Conservation (phyloP, 495 filamentous ascomycete species). For the Platismatia glauca region DNA sequence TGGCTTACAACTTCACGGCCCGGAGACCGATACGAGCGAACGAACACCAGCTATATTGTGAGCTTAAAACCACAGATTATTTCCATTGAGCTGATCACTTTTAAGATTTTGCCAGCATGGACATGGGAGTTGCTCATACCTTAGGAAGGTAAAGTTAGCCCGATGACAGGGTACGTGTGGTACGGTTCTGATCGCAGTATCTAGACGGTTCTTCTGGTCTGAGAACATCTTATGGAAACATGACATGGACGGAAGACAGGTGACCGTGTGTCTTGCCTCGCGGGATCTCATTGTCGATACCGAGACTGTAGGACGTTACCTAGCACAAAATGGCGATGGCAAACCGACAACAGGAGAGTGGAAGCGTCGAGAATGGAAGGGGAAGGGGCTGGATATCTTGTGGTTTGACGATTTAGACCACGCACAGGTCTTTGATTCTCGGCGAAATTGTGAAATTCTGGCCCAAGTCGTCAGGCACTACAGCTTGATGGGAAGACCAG, state of each 20-base stretch:
- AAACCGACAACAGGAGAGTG: slow-evolving; percentile 22
- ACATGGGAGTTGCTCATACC: slow-evolving; percentile 51
- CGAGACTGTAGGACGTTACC: slow-evolving; percentile 46
- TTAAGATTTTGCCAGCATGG: slow-evolving; percentile 50
- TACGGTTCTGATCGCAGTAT: background rate
- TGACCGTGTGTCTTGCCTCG: slow-evolving; percentile 48
- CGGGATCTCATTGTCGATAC: slow-evolving; percentile 60
- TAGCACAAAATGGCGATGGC: slow-evolving; percentile 31
- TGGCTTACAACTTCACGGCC: slow-evolving; percentile 62
- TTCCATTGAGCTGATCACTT: background rate
- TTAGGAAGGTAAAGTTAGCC: slow-evolving; percentile 33
- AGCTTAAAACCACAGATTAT: background rate
- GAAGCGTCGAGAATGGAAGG: slow-evolving; percentile 38
- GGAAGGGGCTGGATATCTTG: slow-evolving; percentile 47
- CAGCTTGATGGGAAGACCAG: slow-evolving; percentile 1
- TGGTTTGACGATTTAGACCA: slow-evolving; percentile 59
- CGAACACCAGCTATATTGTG: slow-evolving; percentile 53
- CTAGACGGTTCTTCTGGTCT: slow-evolving; percentile 54
- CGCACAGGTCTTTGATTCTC: slow-evolving; percentile 55
- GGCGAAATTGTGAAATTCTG: slow-evolving; percentile 33
- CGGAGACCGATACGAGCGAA: slow-evolving; percentile 47
- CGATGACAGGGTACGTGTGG: too few relatives aligned
- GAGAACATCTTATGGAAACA: slow-evolving; percentile 61
- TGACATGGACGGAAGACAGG: slow-evolving; percentile 40
- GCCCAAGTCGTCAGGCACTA: slow-evolving; percentile 29